phyloP scores from a whole-genome alignment of 164 flowering plant genomes.

The Tinospora cordifolia region DNA sequence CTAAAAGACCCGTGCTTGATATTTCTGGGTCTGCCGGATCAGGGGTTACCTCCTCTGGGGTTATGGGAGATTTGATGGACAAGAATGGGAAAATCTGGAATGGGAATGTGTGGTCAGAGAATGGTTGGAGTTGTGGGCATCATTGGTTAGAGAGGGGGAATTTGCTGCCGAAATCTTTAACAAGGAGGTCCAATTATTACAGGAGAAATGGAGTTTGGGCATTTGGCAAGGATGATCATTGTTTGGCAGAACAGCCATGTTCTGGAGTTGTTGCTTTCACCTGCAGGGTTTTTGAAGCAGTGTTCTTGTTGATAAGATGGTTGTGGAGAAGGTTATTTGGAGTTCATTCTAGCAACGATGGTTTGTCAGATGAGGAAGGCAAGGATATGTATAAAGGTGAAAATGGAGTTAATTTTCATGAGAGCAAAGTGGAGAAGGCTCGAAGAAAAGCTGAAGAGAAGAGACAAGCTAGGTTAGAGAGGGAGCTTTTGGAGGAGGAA shows the following conservation, averaged over 20 bases:
- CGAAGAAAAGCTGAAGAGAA: constrained; percentile 97
- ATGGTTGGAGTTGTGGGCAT: constrained; percentile 63
- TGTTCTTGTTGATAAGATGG: constrained; percentile 59
- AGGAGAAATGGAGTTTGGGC: constrained; percentile 40
- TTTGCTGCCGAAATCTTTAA: constrained; percentile 47
- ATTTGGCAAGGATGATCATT: constrained; percentile 46
- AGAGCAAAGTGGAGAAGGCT: constrained; percentile 85
- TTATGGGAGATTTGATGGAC: constrained; percentile 62
- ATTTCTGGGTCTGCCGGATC: constrained; percentile 56
- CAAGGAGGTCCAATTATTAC: constrained; percentile 40
- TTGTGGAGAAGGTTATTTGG: constrained; percentile 80
- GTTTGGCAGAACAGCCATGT: constrained; percentile 58
- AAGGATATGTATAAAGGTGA: constrained; percentile 50
- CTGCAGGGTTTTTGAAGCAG: constrained; percentile 41
- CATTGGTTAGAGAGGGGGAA: constrained; percentile 69
- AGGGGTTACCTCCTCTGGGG: constrained; percentile 44
- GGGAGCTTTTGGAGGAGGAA: constrained; percentile 85
- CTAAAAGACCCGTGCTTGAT: constrained; percentile 85
- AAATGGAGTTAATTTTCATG: constrained; percentile 47
- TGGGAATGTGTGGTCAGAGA: constrained; percentile 64
- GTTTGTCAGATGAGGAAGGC: constrained; percentile 43
- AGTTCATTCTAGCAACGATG: constrained; percentile 39
- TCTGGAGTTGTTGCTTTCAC: constrained; percentile 43
- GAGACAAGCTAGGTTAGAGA: constrained; percentile 89
- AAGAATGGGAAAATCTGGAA: constrained; percentile 72